Evolutionary conservation across 352 stramenopile genomes (phyloP).

Genomic region (Globisporangium alternatum): DNA sequence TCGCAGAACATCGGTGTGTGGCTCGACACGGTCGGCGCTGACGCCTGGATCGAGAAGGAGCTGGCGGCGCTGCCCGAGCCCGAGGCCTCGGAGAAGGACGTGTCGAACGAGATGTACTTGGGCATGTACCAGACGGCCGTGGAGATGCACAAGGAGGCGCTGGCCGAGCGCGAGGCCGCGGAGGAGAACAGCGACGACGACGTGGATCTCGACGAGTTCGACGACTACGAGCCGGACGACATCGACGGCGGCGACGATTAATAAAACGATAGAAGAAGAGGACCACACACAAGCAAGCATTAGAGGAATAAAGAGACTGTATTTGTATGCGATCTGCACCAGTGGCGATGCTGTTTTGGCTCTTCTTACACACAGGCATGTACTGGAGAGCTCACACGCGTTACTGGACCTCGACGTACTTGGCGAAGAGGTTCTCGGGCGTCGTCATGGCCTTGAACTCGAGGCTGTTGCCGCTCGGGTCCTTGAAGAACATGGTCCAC

Average conservation of each 20-base stretch:
- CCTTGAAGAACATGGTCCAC: constrained; percentile 99
- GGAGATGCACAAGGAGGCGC: constrained; percentile 81
- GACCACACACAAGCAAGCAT: background rate
- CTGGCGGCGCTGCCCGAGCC: constrained; percentile 46
- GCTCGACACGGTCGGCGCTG: constrained; percentile 78
- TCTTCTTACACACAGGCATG: background rate
- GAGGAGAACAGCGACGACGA: constrained; percentile 37
- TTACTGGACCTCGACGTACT: constrained; percentile 88
- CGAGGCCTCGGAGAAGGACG: constrained; percentile 49
- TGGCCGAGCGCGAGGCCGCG: constrained; percentile 30
- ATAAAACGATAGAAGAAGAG: background rate
- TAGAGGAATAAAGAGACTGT: constrained; percentile 7
- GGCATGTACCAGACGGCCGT: constrained; percentile 86
- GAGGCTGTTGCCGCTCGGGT: constrained; percentile 96
- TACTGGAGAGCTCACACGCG: background rate
- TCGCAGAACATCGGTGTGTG: constrained; percentile 81
- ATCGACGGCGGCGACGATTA: constrained; percentile 54
- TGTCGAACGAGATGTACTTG: constrained; percentile 77
- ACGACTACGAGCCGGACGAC: constrained; percentile 47
- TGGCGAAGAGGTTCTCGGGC: constrained; percentile 97
- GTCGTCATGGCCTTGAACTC: constrained; percentile 99
- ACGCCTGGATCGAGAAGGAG: constrained; percentile 84
- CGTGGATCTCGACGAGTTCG: constrained; percentile 42
- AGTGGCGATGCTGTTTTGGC: background rate
- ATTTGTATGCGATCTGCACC: constrained; percentile 10